Evolutionary conservation across 176 grass and related monocot species (phyloP), one percentile per base, ranked within the genome.

Genomic region (Thinopyrum elongatum): DNA sequence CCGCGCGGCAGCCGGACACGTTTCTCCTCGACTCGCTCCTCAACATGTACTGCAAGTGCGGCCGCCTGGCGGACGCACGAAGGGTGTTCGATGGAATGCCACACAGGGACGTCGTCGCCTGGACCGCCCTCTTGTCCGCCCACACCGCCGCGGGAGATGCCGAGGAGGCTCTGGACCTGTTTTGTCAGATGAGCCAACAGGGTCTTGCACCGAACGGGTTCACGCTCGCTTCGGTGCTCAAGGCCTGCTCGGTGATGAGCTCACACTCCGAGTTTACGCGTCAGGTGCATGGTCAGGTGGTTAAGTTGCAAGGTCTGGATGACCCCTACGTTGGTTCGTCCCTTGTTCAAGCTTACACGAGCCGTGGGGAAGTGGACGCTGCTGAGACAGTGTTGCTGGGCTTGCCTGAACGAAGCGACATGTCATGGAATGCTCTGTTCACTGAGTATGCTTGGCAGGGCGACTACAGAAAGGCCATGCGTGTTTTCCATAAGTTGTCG

Each of bases 61-160:
- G 70, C 29, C 35, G 76, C 46, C 41, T 89, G 2, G 15, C 8
- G 11, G 34, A 55, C 19, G 89, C 82, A 36, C 79, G 41, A 42
- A 82, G 8, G 13, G 22, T 89, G 90, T 92, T 94, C 51, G 92
- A 90, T 21, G 60, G 34, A 64, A 90, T 85, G 92, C 92, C 87
- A 51, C 80, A 80, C 11, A 31, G 87, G 28, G 84, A 82, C 57
- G 59, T 89, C 62, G 73, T 80, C 25, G 84, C 68, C 22, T 73
- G 80, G 86, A 87, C 70, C 26, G n/a, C 83, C 47, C 53, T 85
- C 57, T 41, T 93, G 10, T 76, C 85, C 36, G 71, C 39, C 3
- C 6, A 74, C 39, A 29, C 86, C 4, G 30, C 53, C 6, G 65
- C 27, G 10, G 65, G 74, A 8, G 65, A 81, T 7, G 46, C 19